phyloP scores from a whole-genome alignment of 352 stramenopile genomes.

The Phytophthora fragariae region DNA sequence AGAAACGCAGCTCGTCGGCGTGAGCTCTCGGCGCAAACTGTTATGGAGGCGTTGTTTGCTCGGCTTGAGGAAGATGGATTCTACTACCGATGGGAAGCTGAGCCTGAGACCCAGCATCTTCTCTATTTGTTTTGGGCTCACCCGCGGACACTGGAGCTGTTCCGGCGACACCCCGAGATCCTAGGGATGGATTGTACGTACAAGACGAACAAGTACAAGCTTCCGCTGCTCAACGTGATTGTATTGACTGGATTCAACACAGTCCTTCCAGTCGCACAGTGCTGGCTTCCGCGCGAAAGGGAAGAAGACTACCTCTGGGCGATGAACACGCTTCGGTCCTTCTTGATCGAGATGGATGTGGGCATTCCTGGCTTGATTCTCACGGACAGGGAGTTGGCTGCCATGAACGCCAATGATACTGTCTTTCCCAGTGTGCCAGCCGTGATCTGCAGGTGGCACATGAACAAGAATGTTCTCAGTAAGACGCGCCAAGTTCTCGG shows the following conservation, averaged over 20 bases:
- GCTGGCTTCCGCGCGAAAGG: constrained; percentile 11
- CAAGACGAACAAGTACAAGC: constrained; percentile 20
- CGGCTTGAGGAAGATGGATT: too few species aligned
- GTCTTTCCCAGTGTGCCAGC: too few species aligned
- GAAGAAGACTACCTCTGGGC: constrained; percentile 1
- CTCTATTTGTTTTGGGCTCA: constrained; percentile 13
- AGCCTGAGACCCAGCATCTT: not conserved
- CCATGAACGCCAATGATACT: too few species aligned
- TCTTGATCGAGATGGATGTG: not conserved
- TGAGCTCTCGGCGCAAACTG: too few species aligned
- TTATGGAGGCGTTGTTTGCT: too few species aligned
- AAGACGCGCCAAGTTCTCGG: too few species aligned
- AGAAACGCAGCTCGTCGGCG: too few species aligned
- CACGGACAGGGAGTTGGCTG: too few species aligned
- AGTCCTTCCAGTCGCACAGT: constrained; percentile 16
- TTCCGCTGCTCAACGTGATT: constrained; percentile 19
- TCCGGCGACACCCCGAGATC: not conserved
- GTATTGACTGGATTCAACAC: constrained; percentile 14
- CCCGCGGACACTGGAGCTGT: not conserved
- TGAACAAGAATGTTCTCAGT: too few species aligned
- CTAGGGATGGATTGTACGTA: constrained; percentile 17
- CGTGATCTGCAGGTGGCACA: too few species aligned
- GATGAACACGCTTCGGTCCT: constrained; percentile 4
- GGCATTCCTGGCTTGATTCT: too few species aligned
- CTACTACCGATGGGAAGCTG: not conserved